Conservation (phyloP, 1,139 yeast genomes). For the Kazachstania sp. region DNA sequence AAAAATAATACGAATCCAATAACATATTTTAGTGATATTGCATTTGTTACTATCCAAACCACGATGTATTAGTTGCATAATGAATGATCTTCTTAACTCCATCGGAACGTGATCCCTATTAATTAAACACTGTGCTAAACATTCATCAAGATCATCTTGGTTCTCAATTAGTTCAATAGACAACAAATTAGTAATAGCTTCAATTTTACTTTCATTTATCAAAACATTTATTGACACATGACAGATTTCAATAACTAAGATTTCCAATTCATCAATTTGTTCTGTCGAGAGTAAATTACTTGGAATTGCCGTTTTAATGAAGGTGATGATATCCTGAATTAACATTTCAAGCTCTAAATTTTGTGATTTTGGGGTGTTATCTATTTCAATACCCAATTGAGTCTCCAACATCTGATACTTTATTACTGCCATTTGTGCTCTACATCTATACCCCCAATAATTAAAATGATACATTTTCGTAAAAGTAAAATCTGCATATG, state of each 20-base stretch:
- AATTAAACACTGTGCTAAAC: slow-evolving; percentile 3
- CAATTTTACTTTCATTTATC: neutral
- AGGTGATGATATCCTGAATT: neutral
- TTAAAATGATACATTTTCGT: slow-evolving; percentile 14
- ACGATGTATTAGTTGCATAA: slow-evolving; percentile 4
- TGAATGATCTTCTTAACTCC: slow-evolving; percentile 2
- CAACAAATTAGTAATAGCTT: neutral
- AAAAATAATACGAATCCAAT: slow-evolving; percentile 8
- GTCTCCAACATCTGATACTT: neutral
- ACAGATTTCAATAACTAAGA: neutral
- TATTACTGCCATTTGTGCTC: neutral
- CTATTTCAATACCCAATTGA: no score
- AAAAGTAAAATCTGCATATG: slow-evolving; percentile 14
- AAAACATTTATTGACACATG: neutral
- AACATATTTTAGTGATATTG: slow-evolving; percentile 3
- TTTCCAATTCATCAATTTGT: neutral
- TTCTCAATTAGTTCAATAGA: neutral
- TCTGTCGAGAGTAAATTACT: neutral
- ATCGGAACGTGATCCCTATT: slow-evolving; percentile 2
- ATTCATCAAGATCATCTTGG: neutral
- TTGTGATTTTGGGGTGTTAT: neutral
- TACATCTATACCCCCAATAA: slow-evolving; percentile 17
- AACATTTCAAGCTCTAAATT: neutral
- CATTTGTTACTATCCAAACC: slow-evolving; percentile 3
- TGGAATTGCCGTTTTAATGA: neutral